Evolutionary conservation across 1,139 yeast species (phyloP), one percentile per base, ranked within the genome.

Genomic region (Pichia norvegensis): DNA sequence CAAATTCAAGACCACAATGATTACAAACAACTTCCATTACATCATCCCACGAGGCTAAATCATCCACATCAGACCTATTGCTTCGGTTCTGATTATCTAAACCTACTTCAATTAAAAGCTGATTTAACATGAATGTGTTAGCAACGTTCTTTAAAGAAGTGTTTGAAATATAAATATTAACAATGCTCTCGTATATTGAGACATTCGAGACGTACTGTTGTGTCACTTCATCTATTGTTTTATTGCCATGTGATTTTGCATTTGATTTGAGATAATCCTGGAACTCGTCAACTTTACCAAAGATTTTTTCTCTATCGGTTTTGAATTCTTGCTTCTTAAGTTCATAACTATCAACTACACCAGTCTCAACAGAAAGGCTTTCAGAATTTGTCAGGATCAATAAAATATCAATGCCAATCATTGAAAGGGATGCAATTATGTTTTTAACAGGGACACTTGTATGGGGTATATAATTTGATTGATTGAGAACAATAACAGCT

Each of bases 21-120:
- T 46, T 46, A 45, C 66, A 64, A 4, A 64, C 55, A 1, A 56
- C 57, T 41, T 62, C 67, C 67, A 64, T 64, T 1, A 56, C 60
- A 37, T 62, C 64, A 25, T 61, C 63, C 67, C 67, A 64, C 7
- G 50, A 50, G 3, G 61, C 54, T 22, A 60, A 49, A 43, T 53
- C 55, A 11, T 47, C 46, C 9, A 60, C 52, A 21, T 50, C 48
- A 0, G 55, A 47, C 11, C 57, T 40, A 4, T 57, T 50, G 36
- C 59, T 51, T 22, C 43, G 47, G n/a, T 43, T 27, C 14, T 38
- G 41, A 2, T 39, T 33, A 17, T 43, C 45, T 4, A 52, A 37
- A 1, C 53, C 53, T 13, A 62, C 49, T 45, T 62, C 64, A 36
- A 61, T 52, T n/a, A 55, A 40, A 4, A 60, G 47, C 37, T 52